Conservation (phyloP, 352 stramenopile genomes). For the Phytophthora aleatoria region DNA sequence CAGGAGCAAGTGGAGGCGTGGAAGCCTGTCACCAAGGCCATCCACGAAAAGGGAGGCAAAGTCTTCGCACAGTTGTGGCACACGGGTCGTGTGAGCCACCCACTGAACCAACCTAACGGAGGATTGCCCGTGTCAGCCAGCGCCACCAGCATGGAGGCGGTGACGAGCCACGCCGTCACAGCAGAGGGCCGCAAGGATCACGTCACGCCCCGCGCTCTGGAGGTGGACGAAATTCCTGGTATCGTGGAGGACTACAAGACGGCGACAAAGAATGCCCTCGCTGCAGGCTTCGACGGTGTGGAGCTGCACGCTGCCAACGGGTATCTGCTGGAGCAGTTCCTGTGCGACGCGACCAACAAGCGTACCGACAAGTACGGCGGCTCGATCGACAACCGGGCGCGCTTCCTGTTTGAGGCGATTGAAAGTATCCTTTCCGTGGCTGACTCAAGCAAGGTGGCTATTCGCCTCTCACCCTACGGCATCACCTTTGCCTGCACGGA, state of each 20-base stretch:
- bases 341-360: slow-evolving; percentile 76
- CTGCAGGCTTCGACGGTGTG: slow-evolving; percentile 91
- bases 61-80: slow-evolving; percentile 87
- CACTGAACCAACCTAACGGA: slow-evolving; percentile 50
- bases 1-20: slow-evolving; percentile 51
- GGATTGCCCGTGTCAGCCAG: slow-evolving; percentile 50
- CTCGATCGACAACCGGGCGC: slow-evolving; percentile 73
- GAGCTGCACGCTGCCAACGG: slow-evolving; percentile 91
- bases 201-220: slow-evolving; percentile 62
- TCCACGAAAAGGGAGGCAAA: slow-evolving; percentile 72
- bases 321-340: slow-evolving; percentile 91
- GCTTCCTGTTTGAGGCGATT: slow-evolving; percentile 75
- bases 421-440: slow-evolving; percentile 37
- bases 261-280: slow-evolving; percentile 57
- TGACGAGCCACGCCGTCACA: slow-evolving; percentile 38
- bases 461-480: slow-evolving; percentile 25
- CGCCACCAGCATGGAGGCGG: slow-evolving; percentile 29
- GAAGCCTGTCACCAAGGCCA: slow-evolving; percentile 57
- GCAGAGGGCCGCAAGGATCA: slow-evolving; percentile 36
- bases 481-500: slow-evolving; percentile 26
- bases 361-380: slow-evolving; percentile 86
- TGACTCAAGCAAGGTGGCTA: slow-evolving; percentile 31
- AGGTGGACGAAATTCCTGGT: slow-evolving; percentile 65
- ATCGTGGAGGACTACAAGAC: slow-evolving; percentile 74
- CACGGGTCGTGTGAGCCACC: slow-evolving; percentile 65